phyloP scores from a whole-genome alignment of 257 asterid genomes.

The Solanum appendiculatum region DNA sequence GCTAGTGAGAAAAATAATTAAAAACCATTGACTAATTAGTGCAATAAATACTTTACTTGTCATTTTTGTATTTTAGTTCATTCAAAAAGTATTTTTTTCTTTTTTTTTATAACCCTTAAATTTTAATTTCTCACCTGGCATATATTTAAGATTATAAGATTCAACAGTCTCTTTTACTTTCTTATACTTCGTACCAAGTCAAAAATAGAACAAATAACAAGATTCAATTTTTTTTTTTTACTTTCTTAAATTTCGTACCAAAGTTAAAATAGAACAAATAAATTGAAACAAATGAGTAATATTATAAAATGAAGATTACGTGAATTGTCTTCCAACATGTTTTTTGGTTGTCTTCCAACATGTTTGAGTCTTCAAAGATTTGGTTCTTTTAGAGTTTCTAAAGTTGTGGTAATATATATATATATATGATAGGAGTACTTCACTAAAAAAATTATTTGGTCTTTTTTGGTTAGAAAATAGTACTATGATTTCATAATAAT shows the following conservation, averaged over 20 bases:
- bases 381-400: neutral
- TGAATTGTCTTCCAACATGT: neutral
- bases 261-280: neutral
- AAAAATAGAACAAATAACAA: neutral
- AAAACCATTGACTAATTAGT: neutral
- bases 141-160: no score
- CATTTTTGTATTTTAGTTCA: no score
- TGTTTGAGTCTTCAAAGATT: neutral
- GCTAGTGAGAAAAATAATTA: neutral
- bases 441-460: neutral
- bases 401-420: neutral
- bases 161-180: no score
- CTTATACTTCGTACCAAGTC: neutral
- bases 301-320: neutral
- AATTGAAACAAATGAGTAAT: neutral
- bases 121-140: fast-evolving
- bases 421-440: neutral
- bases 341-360: neutral
- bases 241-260: neutral
- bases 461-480: neutral
- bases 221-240: no score
- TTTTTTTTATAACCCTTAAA: neutral
- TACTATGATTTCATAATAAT: neutral
- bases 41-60: neutral
- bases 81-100: no score